Conservation (phyloP, 2,329 filamentous ascomycete species). For the Cercospora sp. region DNA sequence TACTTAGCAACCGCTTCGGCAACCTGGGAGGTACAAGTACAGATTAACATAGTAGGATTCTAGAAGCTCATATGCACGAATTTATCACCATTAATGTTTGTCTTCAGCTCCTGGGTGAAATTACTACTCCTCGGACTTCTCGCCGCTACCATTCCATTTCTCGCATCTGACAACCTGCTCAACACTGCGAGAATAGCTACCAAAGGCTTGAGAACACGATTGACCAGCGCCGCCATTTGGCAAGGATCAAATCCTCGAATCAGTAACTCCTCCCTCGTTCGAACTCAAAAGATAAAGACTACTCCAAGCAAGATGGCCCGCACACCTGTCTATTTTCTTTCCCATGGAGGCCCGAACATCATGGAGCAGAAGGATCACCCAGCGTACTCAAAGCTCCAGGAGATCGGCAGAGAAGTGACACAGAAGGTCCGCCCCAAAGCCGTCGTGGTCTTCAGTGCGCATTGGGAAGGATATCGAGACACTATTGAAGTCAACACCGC, state of each 20-base stretch:
- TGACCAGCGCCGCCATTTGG: not conserved
- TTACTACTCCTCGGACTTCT: slow-evolving; percentile 24
- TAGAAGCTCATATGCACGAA: not conserved
- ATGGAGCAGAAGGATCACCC: slow-evolving; percentile 70
- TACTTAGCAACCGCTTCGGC: not conserved
- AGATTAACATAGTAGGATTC: not conserved
- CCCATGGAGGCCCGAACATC: slow-evolving; percentile 55
- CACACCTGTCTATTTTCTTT: slow-evolving; percentile 56
- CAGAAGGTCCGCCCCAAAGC: slow-evolving; percentile 68
- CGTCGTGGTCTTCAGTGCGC: slow-evolving; percentile 73
- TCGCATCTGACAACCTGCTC: not conserved
- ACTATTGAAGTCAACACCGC: slow-evolving; percentile 66
- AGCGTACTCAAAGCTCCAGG: slow-evolving; percentile 63
- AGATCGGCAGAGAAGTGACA: slow-evolving; percentile 69
- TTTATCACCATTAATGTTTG: slow-evolving; percentile 13
- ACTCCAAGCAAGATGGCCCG: slow-evolving; percentile 21
- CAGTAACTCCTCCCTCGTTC: not conserved
- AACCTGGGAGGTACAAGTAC: not conserved
- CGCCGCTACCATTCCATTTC: slow-evolving; percentile 15
- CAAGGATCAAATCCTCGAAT: not conserved
- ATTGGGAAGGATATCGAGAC: slow-evolving; percentile 65
- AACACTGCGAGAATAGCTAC: slow-evolving; percentile 7
- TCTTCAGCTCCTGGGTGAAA: slow-evolving; percentile 16
- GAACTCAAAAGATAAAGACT: not conserved
- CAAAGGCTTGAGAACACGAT: not conserved